Evolutionary conservation across 192 early-diverging fungal species (phyloP).

Genomic region (Mortierella claussenii): DNA sequence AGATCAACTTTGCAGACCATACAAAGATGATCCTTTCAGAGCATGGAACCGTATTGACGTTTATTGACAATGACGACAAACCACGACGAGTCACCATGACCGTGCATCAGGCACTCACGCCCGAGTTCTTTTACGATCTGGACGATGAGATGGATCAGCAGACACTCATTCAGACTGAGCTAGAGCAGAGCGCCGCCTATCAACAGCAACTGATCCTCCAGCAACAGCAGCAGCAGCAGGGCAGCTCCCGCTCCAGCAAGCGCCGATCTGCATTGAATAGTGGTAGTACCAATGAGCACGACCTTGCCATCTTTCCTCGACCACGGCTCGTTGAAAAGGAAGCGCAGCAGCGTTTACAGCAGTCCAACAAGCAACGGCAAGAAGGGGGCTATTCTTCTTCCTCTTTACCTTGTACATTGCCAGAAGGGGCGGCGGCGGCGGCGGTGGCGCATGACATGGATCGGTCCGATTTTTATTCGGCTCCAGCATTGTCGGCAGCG

Average conservation of each 20-base stretch:
- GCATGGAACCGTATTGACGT: constrained; percentile 67
- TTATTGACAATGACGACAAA: constrained; percentile 57
- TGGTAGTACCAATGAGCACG: no score
- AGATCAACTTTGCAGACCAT: constrained; percentile 83
- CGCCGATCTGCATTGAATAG: no score
- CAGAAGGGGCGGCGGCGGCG: no score
- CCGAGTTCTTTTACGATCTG: constrained; percentile 39
- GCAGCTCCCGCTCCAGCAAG: no score
- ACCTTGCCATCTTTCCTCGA: constrained; percentile 28
- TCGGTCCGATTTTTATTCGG: no score
- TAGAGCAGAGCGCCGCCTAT: constrained; percentile 8
- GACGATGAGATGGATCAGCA: constrained; percentile 20
- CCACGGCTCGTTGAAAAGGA: constrained; percentile 4
- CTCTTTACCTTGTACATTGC: no score
- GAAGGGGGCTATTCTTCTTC: no score
- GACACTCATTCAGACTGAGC: constrained; percentile 9
- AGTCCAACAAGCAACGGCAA: not conserved
- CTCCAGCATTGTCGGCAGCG: no score
- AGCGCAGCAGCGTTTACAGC: not conserved
- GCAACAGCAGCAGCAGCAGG: not conserved
- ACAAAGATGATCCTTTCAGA: constrained; percentile 72
- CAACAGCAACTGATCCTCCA: not conserved
- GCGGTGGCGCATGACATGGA: no score
- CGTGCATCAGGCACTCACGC: constrained; percentile 27
- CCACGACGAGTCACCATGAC: constrained; percentile 38